phyloP scores from a whole-genome alignment of 441 rosid species.

The Gossypium davidsonii region DNA sequence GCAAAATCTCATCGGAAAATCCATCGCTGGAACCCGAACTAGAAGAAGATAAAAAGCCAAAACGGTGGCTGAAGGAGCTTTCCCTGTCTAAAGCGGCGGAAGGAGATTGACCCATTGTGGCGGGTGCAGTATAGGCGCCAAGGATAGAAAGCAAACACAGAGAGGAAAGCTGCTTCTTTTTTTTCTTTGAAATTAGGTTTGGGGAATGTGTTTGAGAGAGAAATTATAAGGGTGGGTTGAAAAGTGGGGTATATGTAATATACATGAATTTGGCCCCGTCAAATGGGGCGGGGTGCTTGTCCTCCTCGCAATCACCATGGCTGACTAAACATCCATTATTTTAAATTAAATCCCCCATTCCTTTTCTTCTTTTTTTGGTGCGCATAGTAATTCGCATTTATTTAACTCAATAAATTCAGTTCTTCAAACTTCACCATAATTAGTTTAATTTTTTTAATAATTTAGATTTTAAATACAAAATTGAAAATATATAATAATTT shows the following conservation, averaged over 20 bases:
- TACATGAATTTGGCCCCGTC: slow-evolving; percentile 26
- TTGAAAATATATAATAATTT: too few species aligned
- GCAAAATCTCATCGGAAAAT: background rate
- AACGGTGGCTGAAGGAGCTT: slow-evolving; percentile 13
- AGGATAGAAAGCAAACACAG: background rate
- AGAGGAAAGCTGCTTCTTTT: background rate
- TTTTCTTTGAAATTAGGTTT: background rate
- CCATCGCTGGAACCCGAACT: background rate
- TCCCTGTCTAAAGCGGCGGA: slow-evolving; percentile 30
- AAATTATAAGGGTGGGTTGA: background rate
- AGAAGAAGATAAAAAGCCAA: slow-evolving; percentile 17
- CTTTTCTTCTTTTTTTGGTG: too few species aligned
- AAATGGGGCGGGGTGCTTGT: slow-evolving; percentile 23
- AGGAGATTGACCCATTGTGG: slow-evolving; percentile 54
- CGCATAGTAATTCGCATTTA: too few species aligned
- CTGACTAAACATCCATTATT: background rate
- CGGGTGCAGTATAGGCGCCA: slow-evolving; percentile 20
- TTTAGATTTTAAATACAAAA: too few species aligned
- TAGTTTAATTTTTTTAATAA: too few species aligned
- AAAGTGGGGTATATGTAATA: background rate
- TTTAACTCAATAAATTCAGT: too few species aligned
- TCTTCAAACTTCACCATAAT: too few species aligned
- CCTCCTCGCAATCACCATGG: background rate
- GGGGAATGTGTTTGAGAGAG: background rate
- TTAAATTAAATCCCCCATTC: slow-evolving; percentile 5